Percentiles rank a stretch among this genome's conserved stretches.
These are phyloP conservation scores for Lichtheimia ornata DNA, from an alignment of 371 early-diverging fungal genomes.

Conservation along the genomic window DNA sequence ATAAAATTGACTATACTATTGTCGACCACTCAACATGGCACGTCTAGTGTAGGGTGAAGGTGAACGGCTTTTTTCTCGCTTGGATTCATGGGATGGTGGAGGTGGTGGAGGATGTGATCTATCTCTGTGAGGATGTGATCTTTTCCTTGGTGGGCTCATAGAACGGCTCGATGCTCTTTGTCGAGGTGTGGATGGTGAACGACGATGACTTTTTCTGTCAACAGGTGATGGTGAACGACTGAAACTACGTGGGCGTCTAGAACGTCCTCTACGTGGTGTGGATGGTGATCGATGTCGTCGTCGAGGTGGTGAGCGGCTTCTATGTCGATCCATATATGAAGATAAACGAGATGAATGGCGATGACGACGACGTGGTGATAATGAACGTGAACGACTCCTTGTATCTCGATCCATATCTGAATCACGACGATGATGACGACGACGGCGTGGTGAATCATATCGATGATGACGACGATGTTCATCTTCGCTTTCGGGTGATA, in stretches of 20 bases:
- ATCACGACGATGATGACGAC: background rate
- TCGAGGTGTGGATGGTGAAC: constrained; percentile 1
- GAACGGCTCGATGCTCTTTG: background rate
- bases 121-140: background rate
- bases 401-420: background rate
- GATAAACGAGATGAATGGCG: background rate
- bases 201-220: constrained; percentile 1
- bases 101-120: background rate
- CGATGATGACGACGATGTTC: too few relatives aligned
- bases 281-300: background rate
- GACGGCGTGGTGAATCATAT: constrained; percentile 2
- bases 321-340: background rate
- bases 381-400: background rate
- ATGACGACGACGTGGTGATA: background rate
- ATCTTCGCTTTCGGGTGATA: constrained; percentile 2
- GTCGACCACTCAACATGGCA: background rate
- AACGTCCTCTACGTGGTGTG: background rate
- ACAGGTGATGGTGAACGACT: constrained; percentile 1
- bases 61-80: background rate
- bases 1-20: background rate
- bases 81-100: background rate
- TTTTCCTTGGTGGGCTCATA: too few relatives aligned
- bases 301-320: background rate
- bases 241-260: background rate
- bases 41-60: background rate